Base-by-base conservation (phyloP, 176 grass and related monocot species). In the Canna indica region DNA sequence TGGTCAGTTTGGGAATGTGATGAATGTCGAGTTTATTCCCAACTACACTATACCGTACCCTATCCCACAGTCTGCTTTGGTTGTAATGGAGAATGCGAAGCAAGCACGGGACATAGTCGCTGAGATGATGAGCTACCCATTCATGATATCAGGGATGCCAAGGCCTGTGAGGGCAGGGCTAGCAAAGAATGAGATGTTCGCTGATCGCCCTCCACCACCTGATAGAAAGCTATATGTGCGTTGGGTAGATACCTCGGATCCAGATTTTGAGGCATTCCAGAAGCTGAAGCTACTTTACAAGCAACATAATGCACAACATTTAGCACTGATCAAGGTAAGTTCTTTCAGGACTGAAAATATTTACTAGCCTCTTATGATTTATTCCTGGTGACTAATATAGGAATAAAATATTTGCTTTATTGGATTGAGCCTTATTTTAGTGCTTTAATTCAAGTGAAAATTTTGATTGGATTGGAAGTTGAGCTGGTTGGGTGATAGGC, bases 61-160 rank as follows among this genome's bases (percentile, higher is more conserved):
- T 27, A 88, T 91, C 30, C 82, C 89, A 34, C 61, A 59, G 3
- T 42, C 85, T 0, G 91, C 82, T 22, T 68, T 95, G 22, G 72
- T 95, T 22, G 82, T 85, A 66, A 88, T 95, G 84, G 85, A 95
- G 64, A 81, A 28, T 35, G 75, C 81, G 47, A 85, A 87, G 48
- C 70, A 88, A 56, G 85, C 87, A 45, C 52, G 54, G 2, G 35
- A 46, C 12, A 73, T 96, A 33, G 34, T 91, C 29, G 35, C 27
- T 17, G 67, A 82, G 75, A 80, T 96, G 66, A 47, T 53, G 3
- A 80, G 82, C 9, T 96, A 81, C 50, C 93, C 86, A 29, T 96
- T 91, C 65, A 91, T 91, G 86, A 77, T 96, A 14, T 78, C 75
- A 24, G 88, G 88, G 30, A 91, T 96, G 81, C 88, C 93, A 30